Evolutionary conservation across 2,329 filamentous ascomycete genomes (phyloP), one percentile per base, ranked within the genome.

Genomic region (Harringtonia lauricola): DNA sequence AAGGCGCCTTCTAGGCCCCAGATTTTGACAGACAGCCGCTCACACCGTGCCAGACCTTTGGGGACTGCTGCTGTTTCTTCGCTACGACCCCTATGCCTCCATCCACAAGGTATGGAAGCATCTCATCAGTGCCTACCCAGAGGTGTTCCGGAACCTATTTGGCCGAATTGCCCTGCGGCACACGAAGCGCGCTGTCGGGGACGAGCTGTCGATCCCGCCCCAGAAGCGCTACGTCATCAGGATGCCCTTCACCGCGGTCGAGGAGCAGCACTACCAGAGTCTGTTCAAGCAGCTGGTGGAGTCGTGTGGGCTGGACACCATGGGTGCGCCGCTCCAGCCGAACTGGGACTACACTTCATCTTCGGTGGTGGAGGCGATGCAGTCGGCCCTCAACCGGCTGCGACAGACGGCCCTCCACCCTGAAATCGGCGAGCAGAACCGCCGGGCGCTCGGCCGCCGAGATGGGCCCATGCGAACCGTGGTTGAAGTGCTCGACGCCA

Each of bases 141-240:
- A 70, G 15, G 62, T 79, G 0, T 89, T 96, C 52, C 69, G 69
- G 36, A 62, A 70, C 1, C 69, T 95, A 1, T 89, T 95, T 57
- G 69, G 72, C 17, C 68, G 64, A 1, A 78, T 96, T 35, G 74
- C 87, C 3, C 64, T 96, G 41, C 79, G 92, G 1, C 90, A 98
- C 58, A 94, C 82, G 3, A 98, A 96, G 60, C 77, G 81, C 21
- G 70, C 77, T 21, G 79, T 96, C 9, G 76, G 87, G 31, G 71
- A 83, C 46, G 89, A 98, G 54, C 71, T 96, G 31, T 68, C 70
- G 2, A 62, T 98, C 12, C 92, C 92, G 10, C 70, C 78, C 1
- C 92, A 98, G 57, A 89, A 84, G 55, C 79, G 92, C 10, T 81
- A 87, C 49, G 81, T 94, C 12, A 86, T 96, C 46, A 92, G 83